phyloP scores from a whole-genome alignment of 257 asterid species.

The Jacaranda copaia region DNA sequence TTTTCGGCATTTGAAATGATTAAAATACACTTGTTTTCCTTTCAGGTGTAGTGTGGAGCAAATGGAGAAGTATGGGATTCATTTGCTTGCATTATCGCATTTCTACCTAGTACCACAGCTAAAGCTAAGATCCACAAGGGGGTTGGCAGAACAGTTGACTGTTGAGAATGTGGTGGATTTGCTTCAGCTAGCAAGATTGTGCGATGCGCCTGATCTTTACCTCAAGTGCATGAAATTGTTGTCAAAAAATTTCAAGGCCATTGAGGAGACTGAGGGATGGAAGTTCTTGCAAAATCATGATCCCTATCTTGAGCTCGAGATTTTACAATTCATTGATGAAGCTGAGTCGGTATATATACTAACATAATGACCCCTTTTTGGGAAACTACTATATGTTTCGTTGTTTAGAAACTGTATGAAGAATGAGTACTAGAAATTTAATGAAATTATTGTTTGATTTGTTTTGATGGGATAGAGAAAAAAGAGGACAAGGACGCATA shows the following conservation, averaged over 20 bases:
- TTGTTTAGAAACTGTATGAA: background rate
- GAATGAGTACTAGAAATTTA: slow-evolving; percentile 1
- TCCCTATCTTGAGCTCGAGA: slow-evolving; percentile 87
- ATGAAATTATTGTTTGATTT: slow-evolving; percentile 17
- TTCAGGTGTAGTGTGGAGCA: slow-evolving; percentile 76
- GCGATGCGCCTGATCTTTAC: slow-evolving; percentile 89
- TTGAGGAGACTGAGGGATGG: slow-evolving; percentile 92
- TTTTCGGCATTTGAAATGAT: slow-evolving; percentile 14
- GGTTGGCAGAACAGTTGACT: slow-evolving; percentile 53
- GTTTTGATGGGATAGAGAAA: slow-evolving; percentile 58
- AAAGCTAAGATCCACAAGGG: slow-evolving; percentile 75
- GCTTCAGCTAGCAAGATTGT: slow-evolving; percentile 85
- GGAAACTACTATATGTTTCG: background rate
- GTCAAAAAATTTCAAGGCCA: slow-evolving; percentile 58
- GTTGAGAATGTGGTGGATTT: slow-evolving; percentile 74
- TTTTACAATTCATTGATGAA: slow-evolving; percentile 82
- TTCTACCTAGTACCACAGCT: slow-evolving; percentile 75
- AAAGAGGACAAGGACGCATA: slow-evolving; percentile 65
- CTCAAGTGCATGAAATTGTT: slow-evolving; percentile 72
- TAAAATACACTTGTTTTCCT: slow-evolving; percentile 9
- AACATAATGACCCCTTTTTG: background rate
- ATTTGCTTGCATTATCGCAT: slow-evolving; percentile 75
- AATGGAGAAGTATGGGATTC: slow-evolving; percentile 74
- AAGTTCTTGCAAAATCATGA: slow-evolving; percentile 74
- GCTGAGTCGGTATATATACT: slow-evolving; percentile 63